phyloP scores from a whole-genome alignment of 306 rosid genomes.

The Oxytropis ochrocephala region DNA sequence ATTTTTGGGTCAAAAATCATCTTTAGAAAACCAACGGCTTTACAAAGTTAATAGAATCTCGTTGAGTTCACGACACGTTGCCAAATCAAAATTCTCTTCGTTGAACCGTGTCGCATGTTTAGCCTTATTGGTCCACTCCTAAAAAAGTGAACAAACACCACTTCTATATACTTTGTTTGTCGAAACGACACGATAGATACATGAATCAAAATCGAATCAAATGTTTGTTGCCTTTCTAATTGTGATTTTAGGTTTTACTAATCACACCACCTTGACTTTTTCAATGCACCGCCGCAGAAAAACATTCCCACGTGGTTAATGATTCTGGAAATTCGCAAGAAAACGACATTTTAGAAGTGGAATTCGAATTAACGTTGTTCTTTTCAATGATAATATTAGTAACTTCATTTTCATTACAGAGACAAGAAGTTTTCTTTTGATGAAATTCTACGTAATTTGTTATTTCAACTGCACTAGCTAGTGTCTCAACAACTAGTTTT shows the following conservation, averaged over 20 bases:
- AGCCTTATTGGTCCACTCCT: background rate
- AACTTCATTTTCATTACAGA: background rate
- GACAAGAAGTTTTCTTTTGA: background rate
- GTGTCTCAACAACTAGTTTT: too few species aligned
- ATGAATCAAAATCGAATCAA: background rate
- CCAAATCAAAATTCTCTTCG: background rate
- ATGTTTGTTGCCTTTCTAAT: too few species aligned
- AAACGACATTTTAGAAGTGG: background rate
- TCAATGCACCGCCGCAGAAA: background rate
- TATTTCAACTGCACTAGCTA: background rate
- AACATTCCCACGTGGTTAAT: background rate
- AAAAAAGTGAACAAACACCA: background rate
- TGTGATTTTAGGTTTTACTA: background rate
- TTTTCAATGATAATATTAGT: background rate
- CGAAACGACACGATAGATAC: slow-evolving; percentile 3
- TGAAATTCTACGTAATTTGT: too few species aligned
- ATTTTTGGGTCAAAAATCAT: background rate
- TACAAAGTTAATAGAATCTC: background rate
- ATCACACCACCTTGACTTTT: background rate
- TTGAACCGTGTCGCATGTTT: background rate
- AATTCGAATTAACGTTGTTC: background rate
- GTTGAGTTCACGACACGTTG: slow-evolving; percentile 6
- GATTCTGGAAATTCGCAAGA: background rate
- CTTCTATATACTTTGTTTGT: background rate
- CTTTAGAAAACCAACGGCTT: background rate